These are phyloP conservation scores for Aethionema arabicum DNA, from an alignment of 345 rosid genomes.

Conservation along the genomic window DNA sequence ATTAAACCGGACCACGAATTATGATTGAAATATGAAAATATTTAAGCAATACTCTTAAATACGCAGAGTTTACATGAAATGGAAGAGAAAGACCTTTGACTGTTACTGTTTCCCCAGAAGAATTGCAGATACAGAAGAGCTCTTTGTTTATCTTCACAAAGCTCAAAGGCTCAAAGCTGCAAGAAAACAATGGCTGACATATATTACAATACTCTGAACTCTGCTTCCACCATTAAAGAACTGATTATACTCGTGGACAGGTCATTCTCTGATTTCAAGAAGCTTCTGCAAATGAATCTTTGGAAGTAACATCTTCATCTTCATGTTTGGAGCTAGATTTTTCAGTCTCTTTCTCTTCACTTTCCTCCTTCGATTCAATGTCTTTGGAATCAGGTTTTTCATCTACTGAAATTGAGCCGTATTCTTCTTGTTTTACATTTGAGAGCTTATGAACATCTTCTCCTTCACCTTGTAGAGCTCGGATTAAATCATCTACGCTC, in stretches of 20 bases:
- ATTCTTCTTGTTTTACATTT: constrained; percentile 7
- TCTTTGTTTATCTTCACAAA: too few species aligned
- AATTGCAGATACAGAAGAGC: neutral
- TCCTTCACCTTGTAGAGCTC: constrained; percentile 19
- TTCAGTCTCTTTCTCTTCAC: constrained; percentile 18
- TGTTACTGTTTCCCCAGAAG: neutral
- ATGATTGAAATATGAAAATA: too few species aligned
- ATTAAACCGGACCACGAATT: too few species aligned
- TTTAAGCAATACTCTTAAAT: too few species aligned
- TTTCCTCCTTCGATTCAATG: constrained; percentile 17
- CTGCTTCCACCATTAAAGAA: neutral
- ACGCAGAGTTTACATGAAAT: too few species aligned
- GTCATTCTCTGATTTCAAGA: constrained; percentile 5
- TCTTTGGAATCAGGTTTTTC: constrained; percentile 20
- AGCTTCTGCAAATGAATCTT: neutral
- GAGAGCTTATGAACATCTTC: too few species aligned
- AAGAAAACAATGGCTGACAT: neutral
- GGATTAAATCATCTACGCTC: constrained; percentile 36
- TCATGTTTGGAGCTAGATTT: neutral
- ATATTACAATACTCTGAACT: constrained; percentile 11
- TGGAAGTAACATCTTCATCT: constrained; percentile 22
- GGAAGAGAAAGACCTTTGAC: too few species aligned
- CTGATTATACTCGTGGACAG: neutral
- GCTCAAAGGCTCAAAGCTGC: constrained; percentile 11
- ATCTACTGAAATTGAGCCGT: constrained; percentile 1